phyloP scores from a whole-genome alignment of 116 monocot genomes.

The Posidonia oceanica region DNA sequence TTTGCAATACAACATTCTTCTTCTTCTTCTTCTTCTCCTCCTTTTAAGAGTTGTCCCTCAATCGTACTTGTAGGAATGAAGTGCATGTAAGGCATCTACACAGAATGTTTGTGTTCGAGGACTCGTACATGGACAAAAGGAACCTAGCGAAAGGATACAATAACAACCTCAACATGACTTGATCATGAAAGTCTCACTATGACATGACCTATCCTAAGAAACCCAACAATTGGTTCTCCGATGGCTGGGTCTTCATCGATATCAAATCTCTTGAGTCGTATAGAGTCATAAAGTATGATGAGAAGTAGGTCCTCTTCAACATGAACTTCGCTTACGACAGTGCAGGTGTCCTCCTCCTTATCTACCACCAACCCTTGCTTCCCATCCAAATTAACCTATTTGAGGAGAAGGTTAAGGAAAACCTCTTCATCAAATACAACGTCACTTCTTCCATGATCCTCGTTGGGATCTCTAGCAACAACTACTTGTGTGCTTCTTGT shows the following conservation, averaged over 20 bases:
- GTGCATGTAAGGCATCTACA: not conserved
- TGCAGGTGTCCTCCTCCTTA: not conserved
- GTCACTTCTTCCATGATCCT: not conserved
- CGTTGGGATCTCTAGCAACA: not conserved
- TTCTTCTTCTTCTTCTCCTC: no score
- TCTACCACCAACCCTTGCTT: not conserved
- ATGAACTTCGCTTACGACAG: not conserved
- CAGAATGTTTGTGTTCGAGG: not conserved
- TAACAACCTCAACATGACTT: no score
- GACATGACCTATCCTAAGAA: not conserved
- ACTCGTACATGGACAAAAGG: no score
- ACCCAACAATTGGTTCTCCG: not conserved
- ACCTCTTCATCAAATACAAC: not conserved
- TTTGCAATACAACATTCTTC: no score
- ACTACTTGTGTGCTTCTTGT: not conserved
- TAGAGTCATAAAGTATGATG: not conserved
- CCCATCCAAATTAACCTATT: not conserved
- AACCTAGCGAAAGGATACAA: no score
- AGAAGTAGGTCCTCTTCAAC: not conserved
- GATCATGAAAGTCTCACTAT: no score
- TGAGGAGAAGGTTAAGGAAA: not conserved
- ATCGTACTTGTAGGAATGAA: not conserved
- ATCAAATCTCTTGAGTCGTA: not conserved
- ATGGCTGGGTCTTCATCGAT: not conserved
- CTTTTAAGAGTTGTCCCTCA: no score